Base-by-base conservation (phyloP, 768 basidiomycete species). In the Rhodocollybia butyracea region DNA sequence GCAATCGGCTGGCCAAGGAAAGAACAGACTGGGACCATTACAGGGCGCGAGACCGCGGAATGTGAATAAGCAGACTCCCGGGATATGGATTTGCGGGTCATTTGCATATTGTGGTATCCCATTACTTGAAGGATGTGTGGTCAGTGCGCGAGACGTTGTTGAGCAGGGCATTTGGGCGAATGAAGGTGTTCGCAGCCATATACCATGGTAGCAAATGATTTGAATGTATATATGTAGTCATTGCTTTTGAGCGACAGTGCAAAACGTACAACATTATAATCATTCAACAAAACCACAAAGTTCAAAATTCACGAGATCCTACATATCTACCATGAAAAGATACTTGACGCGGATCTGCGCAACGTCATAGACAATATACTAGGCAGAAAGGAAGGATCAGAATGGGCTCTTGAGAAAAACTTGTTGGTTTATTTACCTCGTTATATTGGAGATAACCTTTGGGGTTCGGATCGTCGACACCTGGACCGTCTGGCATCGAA, bases 101-200 rank as follows among this genome's bases (percentile, higher is more conserved):
- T 91, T 86, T 66, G 85, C 83, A 13, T 79, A 82, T 62, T 70
- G 77, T 17, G 89, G 91, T 0, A 88, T 91, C 45, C 90, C 89
- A 8, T 66, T 93, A 52, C 69, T 92, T 46, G 91, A 93, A 63
- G 89, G 88, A 2, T 92, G 90, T 66, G 89, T 90, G 12, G 78
- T 79, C 19, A 88, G 87, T 61, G 86, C 87, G n/a, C 74, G 76
- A 65, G 75, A 75, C 46, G 83, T 86, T 10, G 73, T 76, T 5
- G 74, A 77, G 54, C 68, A 78, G 56, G 76, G 77, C 2, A 69
- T 77, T 48, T 69, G 73, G 57, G 55, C 50, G 30, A 64, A 63
- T 51, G 76, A 77, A 60, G 74, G 73, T 7, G 26, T 36, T 31
- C 26, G 15, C 31, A 10, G 43, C 19, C 53, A 42, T 30, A 46